Percentiles rank a stretch among this genome's conserved stretches.
phyloP scores from a whole-genome alignment of 768 basidiomycete genomes.

The Termitomyces sp. region DNA sequence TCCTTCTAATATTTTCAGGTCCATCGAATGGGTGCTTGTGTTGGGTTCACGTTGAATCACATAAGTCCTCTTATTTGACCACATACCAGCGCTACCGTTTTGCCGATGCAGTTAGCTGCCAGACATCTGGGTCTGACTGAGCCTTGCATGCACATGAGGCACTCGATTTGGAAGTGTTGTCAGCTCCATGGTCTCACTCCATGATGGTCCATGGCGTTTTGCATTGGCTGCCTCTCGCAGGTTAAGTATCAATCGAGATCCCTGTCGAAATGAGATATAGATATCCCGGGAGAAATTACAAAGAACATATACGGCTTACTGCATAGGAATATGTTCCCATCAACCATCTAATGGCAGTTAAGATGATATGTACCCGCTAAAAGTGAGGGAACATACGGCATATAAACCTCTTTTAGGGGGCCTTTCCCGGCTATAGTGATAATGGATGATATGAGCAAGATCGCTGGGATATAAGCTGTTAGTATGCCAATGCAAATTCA shows the following conservation, averaged over 20 bases:
- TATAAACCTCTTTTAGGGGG: background rate
- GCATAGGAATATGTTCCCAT: background rate
- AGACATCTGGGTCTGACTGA: background rate
- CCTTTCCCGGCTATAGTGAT: background rate
- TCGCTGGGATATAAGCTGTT: background rate
- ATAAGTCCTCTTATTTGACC: too few species aligned
- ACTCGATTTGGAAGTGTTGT: background rate
- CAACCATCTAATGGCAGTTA: background rate
- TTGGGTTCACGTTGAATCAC: too few species aligned
- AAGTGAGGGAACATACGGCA: background rate
- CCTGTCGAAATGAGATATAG: background rate
- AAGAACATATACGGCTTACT: background rate
- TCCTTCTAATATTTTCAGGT: too few species aligned
- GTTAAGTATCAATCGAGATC: slow-evolving; percentile 5
- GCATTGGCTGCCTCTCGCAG: slow-evolving; percentile 1
- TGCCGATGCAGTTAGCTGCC: too few species aligned
- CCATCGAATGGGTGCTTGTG: too few species aligned
- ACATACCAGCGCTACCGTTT: too few species aligned
- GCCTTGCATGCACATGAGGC: background rate
- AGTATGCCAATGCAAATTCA: background rate
- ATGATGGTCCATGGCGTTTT: background rate
- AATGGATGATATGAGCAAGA: background rate
- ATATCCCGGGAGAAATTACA: background rate
- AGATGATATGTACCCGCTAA: background rate
- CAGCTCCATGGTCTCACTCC: background rate